Evolutionary conservation across 495 filamentous ascomycete species (phyloP), one percentile per base, ranked within the genome.

Genomic region (Xylaria castorea): DNA sequence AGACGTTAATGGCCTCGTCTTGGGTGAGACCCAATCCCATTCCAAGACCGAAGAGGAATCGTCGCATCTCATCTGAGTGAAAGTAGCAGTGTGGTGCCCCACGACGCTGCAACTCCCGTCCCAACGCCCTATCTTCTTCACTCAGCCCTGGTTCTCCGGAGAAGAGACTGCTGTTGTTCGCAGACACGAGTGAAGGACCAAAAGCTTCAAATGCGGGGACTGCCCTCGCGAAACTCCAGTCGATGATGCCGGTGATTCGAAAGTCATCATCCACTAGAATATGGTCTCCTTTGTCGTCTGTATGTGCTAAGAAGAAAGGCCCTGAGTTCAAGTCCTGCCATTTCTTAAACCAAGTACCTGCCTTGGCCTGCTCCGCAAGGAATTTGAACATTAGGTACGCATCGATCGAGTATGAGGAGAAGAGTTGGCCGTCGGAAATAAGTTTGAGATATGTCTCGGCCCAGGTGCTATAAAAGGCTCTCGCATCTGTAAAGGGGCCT

Each of bases 171-270:
- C n/a, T 60, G 32, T 5, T 60, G 55, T 60, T 60, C 9, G 55
- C 55, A 20, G 55, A 36, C 32, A 60, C 7, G 18, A 60, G 55
- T 18, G 55, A 60, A 7, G 55, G 55, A 5, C 30, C 30, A 5
- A 60, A 60, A 16, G 55, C 55, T 6, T 60, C 55, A 30, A 36
- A 60, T n/a, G 55, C 55, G 18, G 55, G 55, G n/a, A 60, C 55
- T 1, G 30, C 20, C 16, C 55, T 60, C 20, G 30, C 55, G n/a
- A 60, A 60, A 6, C 30, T 60, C 55, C 55, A 60, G 30, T 60
- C 55, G 14, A 60, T 60, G 20, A 60, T 60, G n/a, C 55, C 30
- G 6, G 55, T 60, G 30, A 60, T 60, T 20, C 36, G 30, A 9
- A 60, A 60, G 55, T 60, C 18, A 36, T 60, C 55, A 30, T 60